Evolutionary conservation across 495 filamentous ascomycete species (phyloP).

Genomic region (Aspergillus coremiiformis): DNA sequence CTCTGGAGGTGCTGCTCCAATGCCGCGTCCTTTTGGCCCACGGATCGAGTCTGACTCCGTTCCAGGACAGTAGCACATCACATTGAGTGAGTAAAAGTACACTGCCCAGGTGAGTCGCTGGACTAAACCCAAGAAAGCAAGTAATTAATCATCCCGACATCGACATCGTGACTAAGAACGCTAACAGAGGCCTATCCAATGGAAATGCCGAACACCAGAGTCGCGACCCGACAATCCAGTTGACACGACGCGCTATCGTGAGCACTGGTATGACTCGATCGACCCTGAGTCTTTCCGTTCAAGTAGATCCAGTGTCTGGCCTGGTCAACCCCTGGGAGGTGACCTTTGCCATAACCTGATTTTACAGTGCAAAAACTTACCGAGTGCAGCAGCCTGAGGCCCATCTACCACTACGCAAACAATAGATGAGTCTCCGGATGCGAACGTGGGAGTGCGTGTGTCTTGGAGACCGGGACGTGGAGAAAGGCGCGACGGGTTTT

Average conservation of each 20-base stretch:
- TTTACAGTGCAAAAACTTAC: background rate
- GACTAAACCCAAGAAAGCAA: background rate
- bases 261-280: background rate
- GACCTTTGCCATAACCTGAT: background rate
- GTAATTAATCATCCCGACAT: background rate
- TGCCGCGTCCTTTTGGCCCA: constrained; percentile 1
- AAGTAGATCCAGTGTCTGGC: background rate
- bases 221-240: constrained; percentile 2
- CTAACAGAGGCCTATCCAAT: background rate
- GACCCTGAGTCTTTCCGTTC: background rate
- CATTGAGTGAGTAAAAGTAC: background rate
- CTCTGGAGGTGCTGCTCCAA: no score
- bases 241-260: constrained; percentile 3
- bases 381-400: background rate
- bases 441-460: background rate
- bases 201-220: background rate
- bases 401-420: background rate
- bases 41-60: constrained; percentile 6
- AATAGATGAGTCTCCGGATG: background rate
- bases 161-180: background rate
- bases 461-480: background rate
- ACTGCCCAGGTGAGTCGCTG: background rate
- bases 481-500: background rate
- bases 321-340: background rate
- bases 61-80: constrained; percentile 2